Conservation (phyloP, 2,329 filamentous ascomycete species). For the Ascochyta viciae-villosae region DNA sequence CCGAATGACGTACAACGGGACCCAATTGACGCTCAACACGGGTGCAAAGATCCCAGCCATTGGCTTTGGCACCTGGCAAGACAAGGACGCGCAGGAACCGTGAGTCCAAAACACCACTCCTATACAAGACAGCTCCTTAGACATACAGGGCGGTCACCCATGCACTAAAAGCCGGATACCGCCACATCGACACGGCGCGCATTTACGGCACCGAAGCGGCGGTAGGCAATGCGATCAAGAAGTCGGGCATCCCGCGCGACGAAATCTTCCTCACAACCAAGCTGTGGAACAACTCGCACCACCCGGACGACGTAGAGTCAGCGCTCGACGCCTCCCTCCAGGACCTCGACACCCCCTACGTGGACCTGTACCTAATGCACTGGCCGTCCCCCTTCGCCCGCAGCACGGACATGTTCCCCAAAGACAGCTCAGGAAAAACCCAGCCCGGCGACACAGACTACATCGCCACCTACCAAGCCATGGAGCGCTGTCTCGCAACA, state of each 20-base stretch:
- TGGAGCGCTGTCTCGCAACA: slow-evolving; percentile 49
- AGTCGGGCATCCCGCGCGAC: slow-evolving; percentile 49
- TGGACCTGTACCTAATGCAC: slow-evolving; percentile 81
- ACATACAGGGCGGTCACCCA: slow-evolving; percentile 47
- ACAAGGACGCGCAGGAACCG: slow-evolving; percentile 40
- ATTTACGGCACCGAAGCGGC: slow-evolving; percentile 37
- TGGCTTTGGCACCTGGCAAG: slow-evolving; percentile 60
- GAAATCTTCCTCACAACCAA: slow-evolving; percentile 67
- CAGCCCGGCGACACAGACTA: slow-evolving; percentile 35
- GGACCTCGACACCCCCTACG: slow-evolving; percentile 83
- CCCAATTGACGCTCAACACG: slow-evolving; percentile 64
- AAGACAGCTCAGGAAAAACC: slow-evolving; percentile 50
- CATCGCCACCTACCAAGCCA: slow-evolving; percentile 47
- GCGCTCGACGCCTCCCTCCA: slow-evolving; percentile 76
- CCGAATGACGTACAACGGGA: slow-evolving; percentile 46
- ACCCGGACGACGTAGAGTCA: slow-evolving; percentile 68
- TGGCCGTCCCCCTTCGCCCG: slow-evolving; percentile 82
- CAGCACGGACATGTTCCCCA: slow-evolving; percentile 68
- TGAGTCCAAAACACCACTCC: slow-evolving; percentile 1
- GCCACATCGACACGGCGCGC: slow-evolving; percentile 40
- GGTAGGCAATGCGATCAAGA: slow-evolving; percentile 39
- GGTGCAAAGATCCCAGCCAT: slow-evolving; percentile 78
- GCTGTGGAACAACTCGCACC: slow-evolving; percentile 90
- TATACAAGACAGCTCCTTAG: not conserved
- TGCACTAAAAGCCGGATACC: slow-evolving; percentile 38